phyloP scores from a whole-genome alignment of 140 eudicot genomes.

The Oenanthe javanica region DNA sequence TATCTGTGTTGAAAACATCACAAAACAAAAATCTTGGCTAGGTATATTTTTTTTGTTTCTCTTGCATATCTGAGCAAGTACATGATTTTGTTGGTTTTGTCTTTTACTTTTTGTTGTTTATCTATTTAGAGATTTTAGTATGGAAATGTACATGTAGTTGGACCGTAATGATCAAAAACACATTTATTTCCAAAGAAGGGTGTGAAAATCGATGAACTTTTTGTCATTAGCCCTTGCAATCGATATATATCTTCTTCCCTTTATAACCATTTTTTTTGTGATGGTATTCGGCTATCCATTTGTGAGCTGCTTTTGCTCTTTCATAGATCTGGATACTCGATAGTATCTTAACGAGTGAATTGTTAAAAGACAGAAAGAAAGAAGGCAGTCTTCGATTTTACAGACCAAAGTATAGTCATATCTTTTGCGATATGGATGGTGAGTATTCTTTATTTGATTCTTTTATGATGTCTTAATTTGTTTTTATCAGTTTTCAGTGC shows the following conservation, averaged over 20 bases:
- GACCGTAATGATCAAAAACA: not conserved
- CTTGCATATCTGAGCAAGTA: not conserved
- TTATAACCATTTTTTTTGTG: not conserved
- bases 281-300: not conserved
- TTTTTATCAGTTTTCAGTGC: constrained; percentile 10
- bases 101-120: not conserved
- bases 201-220: not conserved
- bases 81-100: not conserved
- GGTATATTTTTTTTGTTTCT: not conserved
- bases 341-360: constrained; percentile 36
- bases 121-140: not conserved
- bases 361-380: constrained; percentile 85
- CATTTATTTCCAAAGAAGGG: not conserved
- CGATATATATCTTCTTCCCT: not conserved
- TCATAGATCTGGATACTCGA: constrained; percentile 20
- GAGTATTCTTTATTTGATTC: constrained; percentile 17
- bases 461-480: not conserved
- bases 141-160: not conserved
- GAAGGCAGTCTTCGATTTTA: constrained; percentile 87
- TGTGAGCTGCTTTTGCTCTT: constrained; percentile 22
- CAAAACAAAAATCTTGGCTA: not conserved
- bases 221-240: not conserved
- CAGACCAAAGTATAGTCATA: constrained; percentile 75
- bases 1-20: not conserved
- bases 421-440: constrained; percentile 99